Evolutionary conservation across 2,329 filamentous ascomycete species (phyloP).

Genomic region (Clarireedia homoeocarpa): DNA sequence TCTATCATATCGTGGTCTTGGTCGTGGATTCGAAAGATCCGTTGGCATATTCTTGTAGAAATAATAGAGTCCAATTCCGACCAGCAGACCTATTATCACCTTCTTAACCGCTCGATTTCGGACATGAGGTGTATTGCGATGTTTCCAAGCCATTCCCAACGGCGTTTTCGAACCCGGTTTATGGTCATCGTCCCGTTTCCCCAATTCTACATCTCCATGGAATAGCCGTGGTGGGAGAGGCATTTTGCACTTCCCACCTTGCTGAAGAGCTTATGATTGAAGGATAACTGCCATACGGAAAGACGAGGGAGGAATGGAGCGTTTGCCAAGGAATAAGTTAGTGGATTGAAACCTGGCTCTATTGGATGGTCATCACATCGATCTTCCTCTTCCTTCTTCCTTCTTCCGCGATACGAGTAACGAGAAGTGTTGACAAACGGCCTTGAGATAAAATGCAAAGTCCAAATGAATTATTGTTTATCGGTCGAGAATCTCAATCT

Average conservation of each 20-base stretch:
- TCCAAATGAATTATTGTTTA: neutral
- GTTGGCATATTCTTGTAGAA: conserved; percentile 57
- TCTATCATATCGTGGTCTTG: conserved; percentile 32
- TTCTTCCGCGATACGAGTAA: too few relatives aligned
- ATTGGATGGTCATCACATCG: neutral
- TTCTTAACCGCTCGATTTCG: conserved; percentile 42
- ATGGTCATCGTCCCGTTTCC: conserved; percentile 58
- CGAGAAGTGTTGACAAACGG: neutral
- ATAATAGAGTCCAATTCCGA: conserved; percentile 49
- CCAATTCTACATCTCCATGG: conserved; percentile 52
- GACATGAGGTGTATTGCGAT: conserved; percentile 35
- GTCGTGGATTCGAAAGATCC: conserved; percentile 31
- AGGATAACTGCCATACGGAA: conserved; percentile 18
- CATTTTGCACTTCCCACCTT: conserved; percentile 29
- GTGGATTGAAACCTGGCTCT: neutral
- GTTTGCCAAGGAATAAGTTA: neutral
- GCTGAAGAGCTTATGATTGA: conserved; percentile 18
- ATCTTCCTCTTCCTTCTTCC: neutral
- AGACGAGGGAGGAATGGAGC: neutral
- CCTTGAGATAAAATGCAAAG: neutral
- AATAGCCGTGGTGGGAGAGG: conserved; percentile 35
- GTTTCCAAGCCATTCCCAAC: conserved; percentile 28
- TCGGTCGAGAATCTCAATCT: too few relatives aligned
- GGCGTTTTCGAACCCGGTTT: conserved; percentile 30
- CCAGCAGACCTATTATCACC: conserved; percentile 38